Conservation (phyloP, 176 grass and related monocot genomes). For the Rhynchospora pubera region DNA sequence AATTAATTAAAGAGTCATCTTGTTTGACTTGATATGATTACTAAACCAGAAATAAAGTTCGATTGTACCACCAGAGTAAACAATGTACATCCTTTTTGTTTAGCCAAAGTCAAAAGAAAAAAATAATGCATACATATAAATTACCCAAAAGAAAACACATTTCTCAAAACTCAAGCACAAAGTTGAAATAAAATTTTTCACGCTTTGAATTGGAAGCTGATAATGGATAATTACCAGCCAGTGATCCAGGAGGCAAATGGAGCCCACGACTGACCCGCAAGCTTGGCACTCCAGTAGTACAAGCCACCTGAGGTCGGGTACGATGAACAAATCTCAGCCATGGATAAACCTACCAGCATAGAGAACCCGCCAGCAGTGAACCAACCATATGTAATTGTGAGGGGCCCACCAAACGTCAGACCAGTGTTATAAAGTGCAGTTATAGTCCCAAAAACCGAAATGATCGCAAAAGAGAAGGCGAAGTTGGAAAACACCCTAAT, state of each 20-base stretch:
- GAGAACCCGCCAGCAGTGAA: constrained; percentile 73
- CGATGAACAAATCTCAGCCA: constrained; percentile 95
- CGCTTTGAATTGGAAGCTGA: background rate
- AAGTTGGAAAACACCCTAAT: constrained; percentile 73
- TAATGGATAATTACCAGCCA: constrained; percentile 49
- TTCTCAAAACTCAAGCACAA: background rate
- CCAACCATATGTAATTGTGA: constrained; percentile 78
- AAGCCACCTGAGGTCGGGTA: constrained; percentile 83
- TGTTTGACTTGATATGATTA: background rate
- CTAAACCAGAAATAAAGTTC: background rate
- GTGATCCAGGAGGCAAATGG: constrained; percentile 88
- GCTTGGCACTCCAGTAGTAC: constrained; percentile 91
- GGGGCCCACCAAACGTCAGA: constrained; percentile 60
- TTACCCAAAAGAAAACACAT: background rate
- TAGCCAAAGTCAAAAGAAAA: background rate
- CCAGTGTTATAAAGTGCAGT: constrained; percentile 87
- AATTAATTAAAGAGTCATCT: background rate
- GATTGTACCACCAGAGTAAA: background rate
- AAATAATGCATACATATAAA: background rate
- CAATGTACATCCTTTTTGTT: background rate
- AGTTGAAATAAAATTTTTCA: background rate
- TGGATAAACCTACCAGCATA: constrained; percentile 60
- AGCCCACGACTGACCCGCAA: constrained; percentile 60
- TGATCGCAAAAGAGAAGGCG: constrained; percentile 94
- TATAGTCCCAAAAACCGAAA: constrained; percentile 78